A percentile compares a stretch with the other conserved stretches of the same genome.
Evolutionary conservation across 2,329 filamentous ascomycete species (phyloP).

Genomic region (Arthrobotrys musiformis): DNA sequence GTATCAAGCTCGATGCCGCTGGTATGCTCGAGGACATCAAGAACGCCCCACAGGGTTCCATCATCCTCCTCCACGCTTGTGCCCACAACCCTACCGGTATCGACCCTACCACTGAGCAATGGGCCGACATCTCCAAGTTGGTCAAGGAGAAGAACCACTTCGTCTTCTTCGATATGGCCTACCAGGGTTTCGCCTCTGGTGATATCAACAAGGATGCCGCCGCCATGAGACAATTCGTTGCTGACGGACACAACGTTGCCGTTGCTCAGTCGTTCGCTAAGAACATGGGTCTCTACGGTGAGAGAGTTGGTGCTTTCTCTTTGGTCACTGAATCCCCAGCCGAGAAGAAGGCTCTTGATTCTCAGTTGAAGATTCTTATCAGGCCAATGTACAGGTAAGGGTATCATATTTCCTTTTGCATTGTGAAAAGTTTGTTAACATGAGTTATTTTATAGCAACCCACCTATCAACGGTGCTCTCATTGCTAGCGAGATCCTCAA

Average conservation of each 20-base stretch:
- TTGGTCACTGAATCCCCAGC: constrained; percentile 81
- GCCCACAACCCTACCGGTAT: constrained; percentile 98
- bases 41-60: constrained; percentile 78
- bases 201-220: constrained; percentile 85
- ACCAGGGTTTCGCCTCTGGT: constrained; percentile 97
- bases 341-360: constrained; percentile 74
- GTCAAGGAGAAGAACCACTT: constrained; percentile 85
- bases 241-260: constrained; percentile 69
- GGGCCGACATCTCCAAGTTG: constrained; percentile 85
- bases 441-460: constrained; percentile 68
- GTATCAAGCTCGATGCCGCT: constrained; percentile 89
- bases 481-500: constrained; percentile 88
- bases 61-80: constrained; percentile 93
- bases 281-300: constrained; percentile 98
- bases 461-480: constrained; percentile 90
- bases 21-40: constrained; percentile 81
- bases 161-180: constrained; percentile 97
- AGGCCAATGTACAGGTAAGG: constrained; percentile 85
- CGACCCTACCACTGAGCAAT: constrained; percentile 92
- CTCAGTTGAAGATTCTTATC: constrained; percentile 92
- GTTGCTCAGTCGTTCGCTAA: constrained; percentile 73
- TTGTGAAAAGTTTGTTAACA: not conserved
- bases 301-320: constrained; percentile 96
- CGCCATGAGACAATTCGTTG: constrained; percentile 93
- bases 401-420: not conserved